Base-by-base conservation (phyloP, 2,329 filamentous ascomycete species). In the Scedosporium minutisporum region DNA sequence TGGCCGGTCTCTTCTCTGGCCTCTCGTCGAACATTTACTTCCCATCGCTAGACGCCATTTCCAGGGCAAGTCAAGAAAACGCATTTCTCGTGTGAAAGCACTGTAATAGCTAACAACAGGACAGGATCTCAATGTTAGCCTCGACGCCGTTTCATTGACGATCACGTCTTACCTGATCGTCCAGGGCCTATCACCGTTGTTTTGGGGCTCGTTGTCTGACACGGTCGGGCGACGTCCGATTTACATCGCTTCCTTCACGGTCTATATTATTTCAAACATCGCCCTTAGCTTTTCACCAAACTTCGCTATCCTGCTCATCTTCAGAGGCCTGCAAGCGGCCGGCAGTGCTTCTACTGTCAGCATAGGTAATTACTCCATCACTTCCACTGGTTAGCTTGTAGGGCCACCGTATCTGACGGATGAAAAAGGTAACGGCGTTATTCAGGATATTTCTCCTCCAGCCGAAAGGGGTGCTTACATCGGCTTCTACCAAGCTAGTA, bases 231-330 rank as follows among this genome's bases (percentile, higher is more conserved):
- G 80, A 3, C 74, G 80, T 14, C 70, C 73, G 0, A 73, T 77
- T n/a, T 80, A 78, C 63, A 72, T 76, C 14, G 74, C 72, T 25
- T 78, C 78, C 1, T 78, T 83, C 41, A 38, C 71, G 23, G 74
- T 82, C 9, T 82, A 81, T 61, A 73, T 80, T 3, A 63, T 74
- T 6, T 72, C 80, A 2, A 82, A 80, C 60, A 71, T 82, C 10
- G 75, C 71, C 0, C 71, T 82, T 6, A 78, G 72, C 3, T 73
- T 80, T 3, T 74, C 73, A 2, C 72, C 72, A 3, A 79, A 74
- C 51, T 80, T 79, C 63, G 69, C 71, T 0, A 67, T 75, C 0
- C 69, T 82, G 41, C 68, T 83, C 63, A 67, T 77, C 3, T 75
- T 82, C 25, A 72, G 80, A 53, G 77, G 72, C 1, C 57, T 82